Conservation (phyloP, 805 yeast genomes). For the Wickerhamomyces bisporus region DNA sequence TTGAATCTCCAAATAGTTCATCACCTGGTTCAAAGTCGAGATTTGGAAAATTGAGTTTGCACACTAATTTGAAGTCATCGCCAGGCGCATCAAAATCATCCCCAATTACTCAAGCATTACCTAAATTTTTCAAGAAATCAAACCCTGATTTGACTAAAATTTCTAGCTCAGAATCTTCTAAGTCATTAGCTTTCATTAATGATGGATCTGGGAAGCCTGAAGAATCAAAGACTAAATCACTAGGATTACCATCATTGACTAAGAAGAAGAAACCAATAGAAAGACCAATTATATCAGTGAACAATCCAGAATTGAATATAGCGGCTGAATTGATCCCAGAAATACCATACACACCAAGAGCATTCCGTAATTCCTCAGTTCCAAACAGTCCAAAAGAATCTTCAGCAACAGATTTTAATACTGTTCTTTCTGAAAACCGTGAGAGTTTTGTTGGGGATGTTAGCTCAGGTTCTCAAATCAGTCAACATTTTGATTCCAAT, state of each 20-base stretch:
- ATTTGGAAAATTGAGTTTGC: not conserved
- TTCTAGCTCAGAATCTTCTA: constrained; percentile 16
- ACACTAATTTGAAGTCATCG: constrained; percentile 1
- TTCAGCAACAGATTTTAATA: constrained; percentile 12
- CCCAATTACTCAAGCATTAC: constrained; percentile 19
- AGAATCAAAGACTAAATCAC: too few species aligned
- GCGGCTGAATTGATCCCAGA: constrained; percentile 14
- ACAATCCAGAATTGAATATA: constrained; percentile 12
- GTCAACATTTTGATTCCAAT: constrained; percentile 5
- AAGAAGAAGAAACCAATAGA: not conserved
- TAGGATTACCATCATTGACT: not conserved
- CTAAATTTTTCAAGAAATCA: constrained; percentile 20
- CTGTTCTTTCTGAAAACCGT: constrained; percentile 9
- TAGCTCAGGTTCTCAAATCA: not conserved
- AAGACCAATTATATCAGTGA: not conserved
- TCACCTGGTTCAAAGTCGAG: too few species aligned
- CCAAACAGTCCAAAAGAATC: too few species aligned
- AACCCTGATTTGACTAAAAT: constrained; percentile 8
- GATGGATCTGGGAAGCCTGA: too few species aligned
- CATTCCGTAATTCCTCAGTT: constrained; percentile 6
- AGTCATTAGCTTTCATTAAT: constrained; percentile 21
- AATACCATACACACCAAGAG: constrained; percentile 20
- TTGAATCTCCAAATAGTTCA: not conserved
- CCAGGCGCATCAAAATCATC: constrained; percentile 9
- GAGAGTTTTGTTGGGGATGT: constrained; percentile 5